Evolutionary conservation across 345 rosid genomes (phyloP).

Genomic region (Melastoma malabathricum): DNA sequence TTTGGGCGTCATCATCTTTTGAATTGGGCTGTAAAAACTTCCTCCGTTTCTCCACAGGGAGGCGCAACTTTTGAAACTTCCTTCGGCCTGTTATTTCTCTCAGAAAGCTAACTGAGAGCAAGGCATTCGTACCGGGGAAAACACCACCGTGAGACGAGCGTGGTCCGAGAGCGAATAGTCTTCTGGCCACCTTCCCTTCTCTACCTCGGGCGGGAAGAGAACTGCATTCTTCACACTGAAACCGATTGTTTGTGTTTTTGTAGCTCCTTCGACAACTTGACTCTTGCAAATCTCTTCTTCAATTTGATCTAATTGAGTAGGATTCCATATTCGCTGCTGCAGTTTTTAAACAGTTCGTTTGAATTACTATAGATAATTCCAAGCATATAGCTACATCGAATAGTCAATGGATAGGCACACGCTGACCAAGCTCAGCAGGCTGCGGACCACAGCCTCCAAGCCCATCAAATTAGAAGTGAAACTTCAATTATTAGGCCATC

Average conservation of each 20-base stretch:
- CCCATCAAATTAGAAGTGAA: neutral
- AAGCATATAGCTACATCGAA: too few species aligned
- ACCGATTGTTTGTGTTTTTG: slow-evolving; percentile 51
- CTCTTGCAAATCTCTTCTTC: slow-evolving; percentile 17
- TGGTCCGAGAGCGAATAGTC: slow-evolving; percentile 79
- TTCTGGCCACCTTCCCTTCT: slow-evolving; percentile 88
- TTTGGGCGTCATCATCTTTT: too few species aligned
- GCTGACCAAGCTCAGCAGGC: too few species aligned
- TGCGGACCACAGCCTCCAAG: neutral
- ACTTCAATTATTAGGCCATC: too few species aligned
- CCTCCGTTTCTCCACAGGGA: neutral
- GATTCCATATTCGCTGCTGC: slow-evolving; percentile 81
- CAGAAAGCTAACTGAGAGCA: slow-evolving; percentile 17
- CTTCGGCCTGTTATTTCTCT: neutral
- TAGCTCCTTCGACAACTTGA: slow-evolving; percentile 13
- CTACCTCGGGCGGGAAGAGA: slow-evolving; percentile 78
- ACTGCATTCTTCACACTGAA: slow-evolving; percentile 61
- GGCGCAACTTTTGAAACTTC: neutral
- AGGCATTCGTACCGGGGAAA: slow-evolving; percentile 62
- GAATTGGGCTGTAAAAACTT: too few species aligned
- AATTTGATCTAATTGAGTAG: slow-evolving; percentile 35
- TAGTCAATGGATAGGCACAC: too few species aligned
- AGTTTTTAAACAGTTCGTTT: neutral
- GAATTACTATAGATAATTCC: too few species aligned
- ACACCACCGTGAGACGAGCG: slow-evolving; percentile 72